These are phyloP conservation scores for Linnemannia schmuckeri DNA, from an alignment of 192 early-diverging fungal genomes.

Conservation along the genomic window DNA sequence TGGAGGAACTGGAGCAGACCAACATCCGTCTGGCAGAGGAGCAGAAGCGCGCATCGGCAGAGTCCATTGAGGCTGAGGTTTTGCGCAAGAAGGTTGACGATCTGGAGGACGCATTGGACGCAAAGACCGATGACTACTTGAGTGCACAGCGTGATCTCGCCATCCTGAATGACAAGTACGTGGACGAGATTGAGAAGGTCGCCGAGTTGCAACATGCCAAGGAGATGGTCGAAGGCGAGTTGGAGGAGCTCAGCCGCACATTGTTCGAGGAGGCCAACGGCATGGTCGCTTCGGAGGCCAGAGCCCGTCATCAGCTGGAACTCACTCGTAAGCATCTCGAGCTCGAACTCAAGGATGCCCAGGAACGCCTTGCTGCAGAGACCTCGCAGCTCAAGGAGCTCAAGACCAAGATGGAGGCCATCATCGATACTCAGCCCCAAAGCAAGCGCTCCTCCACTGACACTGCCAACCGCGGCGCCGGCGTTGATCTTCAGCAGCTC, in stretches of 20 bases:
- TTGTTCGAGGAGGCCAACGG: slow-evolving; percentile 97
- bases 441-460: slow-evolving; percentile 58
- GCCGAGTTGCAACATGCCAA: slow-evolving; percentile 93
- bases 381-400: slow-evolving; percentile 90
- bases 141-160: slow-evolving; percentile 77
- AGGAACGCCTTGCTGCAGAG: slow-evolving; percentile 78
- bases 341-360: slow-evolving; percentile 77
- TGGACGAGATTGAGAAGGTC: slow-evolving; percentile 88
- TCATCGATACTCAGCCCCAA: slow-evolving; percentile 57
- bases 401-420: slow-evolving; percentile 80
- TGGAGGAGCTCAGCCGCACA: slow-evolving; percentile 91
- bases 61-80: slow-evolving; percentile 71
- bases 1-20: slow-evolving; percentile 71
- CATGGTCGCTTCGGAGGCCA: slow-evolving; percentile 89
- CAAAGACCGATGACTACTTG: slow-evolving; percentile 81
- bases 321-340: slow-evolving; percentile 70
- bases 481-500: slow-evolving; percentile 52
- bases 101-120: slow-evolving; percentile 76
- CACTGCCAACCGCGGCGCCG: slow-evolving; percentile 34
- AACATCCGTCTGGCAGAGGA: slow-evolving; percentile 68
- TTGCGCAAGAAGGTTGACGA: slow-evolving; percentile 71
- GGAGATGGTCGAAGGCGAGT: slow-evolving; percentile 92
- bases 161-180: slow-evolving; percentile 82
- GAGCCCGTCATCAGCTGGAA: slow-evolving; percentile 68
- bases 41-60: slow-evolving; percentile 69